phyloP scores from a whole-genome alignment of 176 grass and related monocot genomes.

The Saccharum officinarum region DNA sequence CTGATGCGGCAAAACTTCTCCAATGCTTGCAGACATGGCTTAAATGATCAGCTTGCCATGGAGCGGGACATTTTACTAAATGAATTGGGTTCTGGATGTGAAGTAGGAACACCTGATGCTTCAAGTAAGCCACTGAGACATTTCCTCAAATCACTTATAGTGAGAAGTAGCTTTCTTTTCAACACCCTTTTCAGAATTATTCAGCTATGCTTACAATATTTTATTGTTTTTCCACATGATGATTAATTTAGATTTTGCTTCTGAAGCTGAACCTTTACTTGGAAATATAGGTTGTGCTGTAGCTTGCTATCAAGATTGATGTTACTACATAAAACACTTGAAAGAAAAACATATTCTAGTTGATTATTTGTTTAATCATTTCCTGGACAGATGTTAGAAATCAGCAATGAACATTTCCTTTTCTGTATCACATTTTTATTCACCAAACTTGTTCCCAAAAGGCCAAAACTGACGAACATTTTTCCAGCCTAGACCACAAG shows the following conservation, averaged over 20 bases:
- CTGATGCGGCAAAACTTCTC: constrained; percentile 69
- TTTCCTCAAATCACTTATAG: constrained; percentile 6
- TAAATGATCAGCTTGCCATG: constrained; percentile 47
- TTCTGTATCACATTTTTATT: background rate
- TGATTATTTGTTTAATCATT: background rate
- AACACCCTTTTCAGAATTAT: background rate
- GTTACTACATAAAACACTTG: background rate
- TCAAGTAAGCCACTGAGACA: constrained; percentile 45
- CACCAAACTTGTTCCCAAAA: background rate
- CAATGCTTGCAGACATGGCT: constrained; percentile 51
- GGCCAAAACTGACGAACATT: background rate
- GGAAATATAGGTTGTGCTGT: background rate
- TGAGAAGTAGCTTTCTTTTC: background rate
- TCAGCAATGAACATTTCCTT: background rate
- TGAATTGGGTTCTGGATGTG: constrained; percentile 56
- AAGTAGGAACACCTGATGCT: constrained; percentile 48
- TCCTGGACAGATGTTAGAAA: background rate
- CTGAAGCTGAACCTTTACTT: background rate
- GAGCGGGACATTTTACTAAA: constrained; percentile 58
- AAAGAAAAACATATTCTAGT: background rate
- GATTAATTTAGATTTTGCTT: background rate
- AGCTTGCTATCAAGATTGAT: background rate
- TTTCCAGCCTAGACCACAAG: background rate
- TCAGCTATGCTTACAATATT: background rate
- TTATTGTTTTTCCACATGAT: background rate